Percentiles rank a stretch among this genome's conserved stretches.
Evolutionary conservation across 2,329 filamentous ascomycete genomes (phyloP).

Genomic region (Neophaeococcomyces aloes): DNA sequence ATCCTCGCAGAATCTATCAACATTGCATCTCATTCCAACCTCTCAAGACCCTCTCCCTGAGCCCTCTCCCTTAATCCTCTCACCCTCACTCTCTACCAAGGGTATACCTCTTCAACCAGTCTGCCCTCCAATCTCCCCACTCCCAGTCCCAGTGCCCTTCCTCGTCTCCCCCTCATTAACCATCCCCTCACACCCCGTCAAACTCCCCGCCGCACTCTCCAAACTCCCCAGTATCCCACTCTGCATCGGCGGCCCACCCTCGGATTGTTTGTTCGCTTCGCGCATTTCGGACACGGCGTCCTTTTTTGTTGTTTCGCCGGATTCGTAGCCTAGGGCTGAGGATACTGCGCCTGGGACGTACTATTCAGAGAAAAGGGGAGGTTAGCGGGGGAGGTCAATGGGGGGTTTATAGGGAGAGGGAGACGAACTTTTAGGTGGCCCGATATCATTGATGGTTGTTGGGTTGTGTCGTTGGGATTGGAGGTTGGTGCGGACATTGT

Average conservation of each 20-base stretch:
- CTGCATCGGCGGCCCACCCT: conserved; percentile 12
- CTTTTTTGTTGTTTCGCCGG: conserved; percentile 18
- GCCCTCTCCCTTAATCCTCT: no score
- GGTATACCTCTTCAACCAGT: conserved; percentile 12
- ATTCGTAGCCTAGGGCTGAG: conserved; percentile 17
- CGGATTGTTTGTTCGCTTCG: conserved; percentile 13
- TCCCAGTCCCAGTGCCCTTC: conserved; percentile 12
- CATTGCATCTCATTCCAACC: no score
- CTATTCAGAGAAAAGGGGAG: conserved; percentile 6
- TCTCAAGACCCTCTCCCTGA: no score
- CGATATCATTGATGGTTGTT: conserved; percentile 17
- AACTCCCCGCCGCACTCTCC: conserved; percentile 16
- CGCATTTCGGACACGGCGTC: conserved; percentile 19
- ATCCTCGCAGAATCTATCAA: no score
- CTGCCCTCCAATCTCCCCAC: conserved; percentile 12
- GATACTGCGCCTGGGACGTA: conserved; percentile 21
- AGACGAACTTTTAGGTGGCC: conserved; percentile 17
- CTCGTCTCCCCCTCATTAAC: conserved; percentile 16
- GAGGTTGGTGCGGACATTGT: conserved; percentile 4
- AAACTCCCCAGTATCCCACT: conserved; percentile 16
- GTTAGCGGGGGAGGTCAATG: not conserved
- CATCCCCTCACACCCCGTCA: conserved; percentile 22
- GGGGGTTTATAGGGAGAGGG: not conserved
- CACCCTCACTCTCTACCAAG: not conserved
- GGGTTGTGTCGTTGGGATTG: conserved; percentile 10